A percentile compares a stretch with the other conserved stretches of the same genome.
These are phyloP conservation scores for Singerocomus inundabilis DNA, from an alignment of 1,284 basidiomycete species.

Conservation along the genomic window DNA sequence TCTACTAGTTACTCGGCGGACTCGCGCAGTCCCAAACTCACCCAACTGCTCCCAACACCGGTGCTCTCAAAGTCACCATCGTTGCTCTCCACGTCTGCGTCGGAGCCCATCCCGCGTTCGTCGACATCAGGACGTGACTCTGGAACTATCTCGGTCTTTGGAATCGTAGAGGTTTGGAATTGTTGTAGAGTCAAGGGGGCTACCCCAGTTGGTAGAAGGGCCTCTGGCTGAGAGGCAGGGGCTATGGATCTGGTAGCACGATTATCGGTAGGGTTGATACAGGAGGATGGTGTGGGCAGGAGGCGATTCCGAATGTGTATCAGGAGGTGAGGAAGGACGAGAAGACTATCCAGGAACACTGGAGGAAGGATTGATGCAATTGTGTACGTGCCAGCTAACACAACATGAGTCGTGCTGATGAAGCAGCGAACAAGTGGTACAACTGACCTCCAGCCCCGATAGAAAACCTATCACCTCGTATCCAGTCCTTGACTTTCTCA, in stretches of 20 bases:
- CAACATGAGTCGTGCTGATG: slow-evolving; percentile 7
- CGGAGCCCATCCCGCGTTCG: slow-evolving; percentile 47
- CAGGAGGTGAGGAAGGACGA: slow-evolving; percentile 65
- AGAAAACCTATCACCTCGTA: slow-evolving; percentile 62
- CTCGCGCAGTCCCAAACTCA: slow-evolving; percentile 47
- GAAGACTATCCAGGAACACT: slow-evolving; percentile 58
- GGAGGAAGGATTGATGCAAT: slow-evolving; percentile 68
- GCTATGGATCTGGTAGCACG: slow-evolving; percentile 17
- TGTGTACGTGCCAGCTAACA: slow-evolving; percentile 60
- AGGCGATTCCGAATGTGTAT: slow-evolving; percentile 60
- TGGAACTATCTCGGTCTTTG: background rate
- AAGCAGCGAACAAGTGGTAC: background rate
- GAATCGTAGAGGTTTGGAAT: slow-evolving; percentile 1
- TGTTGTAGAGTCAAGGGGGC: slow-evolving; percentile 5
- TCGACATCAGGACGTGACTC: slow-evolving; percentile 13
- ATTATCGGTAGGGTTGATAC: slow-evolving; percentile 20
- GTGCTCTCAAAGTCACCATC: slow-evolving; percentile 43
- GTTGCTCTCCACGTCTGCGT: slow-evolving; percentile 66
- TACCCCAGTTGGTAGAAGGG: background rate
- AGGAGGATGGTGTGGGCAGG: slow-evolving; percentile 44
- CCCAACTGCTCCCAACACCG: slow-evolving; percentile 59
- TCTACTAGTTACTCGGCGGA: slow-evolving; percentile 18
- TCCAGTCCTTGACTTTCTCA: slow-evolving; percentile 41
- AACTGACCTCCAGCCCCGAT: slow-evolving; percentile 72
- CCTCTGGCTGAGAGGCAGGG: slow-evolving; percentile 14